Conservation (phyloP, 495 filamentous ascomycete genomes). For the Ascodesmis nigricans region DNA sequence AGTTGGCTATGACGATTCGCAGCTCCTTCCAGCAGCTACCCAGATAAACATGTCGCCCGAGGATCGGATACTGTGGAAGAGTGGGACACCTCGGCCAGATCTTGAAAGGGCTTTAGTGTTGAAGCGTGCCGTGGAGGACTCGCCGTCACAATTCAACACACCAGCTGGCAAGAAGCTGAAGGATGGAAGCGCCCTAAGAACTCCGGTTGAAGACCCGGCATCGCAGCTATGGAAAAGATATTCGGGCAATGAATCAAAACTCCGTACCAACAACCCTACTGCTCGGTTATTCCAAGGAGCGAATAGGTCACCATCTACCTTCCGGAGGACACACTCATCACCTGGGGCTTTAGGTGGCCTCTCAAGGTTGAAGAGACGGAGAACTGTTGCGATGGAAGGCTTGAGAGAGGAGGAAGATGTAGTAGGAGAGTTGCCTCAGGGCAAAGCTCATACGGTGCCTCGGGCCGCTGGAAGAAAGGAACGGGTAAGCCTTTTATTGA, state of each 20-base stretch:
- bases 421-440: slow-evolving; percentile 25
- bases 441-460: too few relatives aligned
- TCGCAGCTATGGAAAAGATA: slow-evolving; percentile 48
- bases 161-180: slow-evolving; percentile 27
- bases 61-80: slow-evolving; percentile 51
- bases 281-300: slow-evolving; percentile 16
- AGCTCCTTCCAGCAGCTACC: slow-evolving; percentile 24
- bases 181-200: slow-evolving; percentile 37
- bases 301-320: slow-evolving; percentile 10
- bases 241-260: slow-evolving; percentile 7
- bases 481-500: slow-evolving; percentile 39
- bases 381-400: slow-evolving; percentile 26
- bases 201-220: slow-evolving; percentile 62
- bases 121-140: too few relatives aligned
- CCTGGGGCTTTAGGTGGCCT: slow-evolving; percentile 28
- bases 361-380: slow-evolving; percentile 33
- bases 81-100: slow-evolving; percentile 24
- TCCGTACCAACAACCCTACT: slow-evolving; percentile 14
- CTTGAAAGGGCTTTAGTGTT: too few relatives aligned
- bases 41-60: slow-evolving; percentile 36
- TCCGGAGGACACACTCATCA: slow-evolving; percentile 16
- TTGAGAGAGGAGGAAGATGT: slow-evolving; percentile 30
- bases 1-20: slow-evolving; percentile 38
- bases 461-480: too few relatives aligned
- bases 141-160: slow-evolving; percentile 38